Evolutionary conservation across 2,329 filamentous ascomycete species (phyloP).

Genomic region (Pseudocercospora musae): DNA sequence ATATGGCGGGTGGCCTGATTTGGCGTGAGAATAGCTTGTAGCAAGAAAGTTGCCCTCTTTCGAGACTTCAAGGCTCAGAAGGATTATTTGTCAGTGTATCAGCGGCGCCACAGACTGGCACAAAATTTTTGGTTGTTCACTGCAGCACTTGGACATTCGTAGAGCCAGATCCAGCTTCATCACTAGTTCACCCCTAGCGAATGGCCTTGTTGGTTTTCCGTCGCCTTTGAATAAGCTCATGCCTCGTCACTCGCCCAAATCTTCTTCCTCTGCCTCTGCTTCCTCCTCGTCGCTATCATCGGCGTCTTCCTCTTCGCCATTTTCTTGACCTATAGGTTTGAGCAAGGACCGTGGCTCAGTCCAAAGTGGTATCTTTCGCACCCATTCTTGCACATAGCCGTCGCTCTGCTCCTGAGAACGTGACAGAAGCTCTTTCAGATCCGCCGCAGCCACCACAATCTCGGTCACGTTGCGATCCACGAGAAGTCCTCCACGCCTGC

Average conservation of each 20-base stretch:
- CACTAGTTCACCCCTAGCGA: neutral
- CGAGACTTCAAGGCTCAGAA: too few relatives aligned
- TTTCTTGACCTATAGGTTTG: neutral
- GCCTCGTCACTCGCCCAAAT: neutral
- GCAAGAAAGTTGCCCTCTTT: too few relatives aligned
- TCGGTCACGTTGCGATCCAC: conserved; percentile 32
- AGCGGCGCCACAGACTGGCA: too few relatives aligned
- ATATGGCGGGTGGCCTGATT: too few relatives aligned
- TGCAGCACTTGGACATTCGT: neutral
- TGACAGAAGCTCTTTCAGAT: conserved; percentile 20
- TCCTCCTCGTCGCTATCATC: neutral
- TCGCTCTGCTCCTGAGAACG: conserved; percentile 4
- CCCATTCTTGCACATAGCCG: conserved; percentile 26
- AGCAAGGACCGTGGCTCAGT: neutral
- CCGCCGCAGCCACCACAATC: conserved; percentile 31
- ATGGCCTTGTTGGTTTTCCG: neutral
- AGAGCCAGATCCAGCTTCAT: neutral
- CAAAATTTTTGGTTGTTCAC: too few relatives aligned
- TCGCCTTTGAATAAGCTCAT: neutral
- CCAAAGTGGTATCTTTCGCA: conserved; percentile 28
- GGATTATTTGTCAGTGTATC: too few relatives aligned
- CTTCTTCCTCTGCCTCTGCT: neutral
- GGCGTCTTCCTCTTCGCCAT: neutral
- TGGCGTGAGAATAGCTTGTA: too few relatives aligned
- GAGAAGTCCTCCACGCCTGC: conserved; percentile 19